A percentile compares a stretch with the other conserved stretches of the same genome.
Evolutionary conservation across 352 stramenopile species (phyloP).

Genomic region (Phytophthora boehmeriae): DNA sequence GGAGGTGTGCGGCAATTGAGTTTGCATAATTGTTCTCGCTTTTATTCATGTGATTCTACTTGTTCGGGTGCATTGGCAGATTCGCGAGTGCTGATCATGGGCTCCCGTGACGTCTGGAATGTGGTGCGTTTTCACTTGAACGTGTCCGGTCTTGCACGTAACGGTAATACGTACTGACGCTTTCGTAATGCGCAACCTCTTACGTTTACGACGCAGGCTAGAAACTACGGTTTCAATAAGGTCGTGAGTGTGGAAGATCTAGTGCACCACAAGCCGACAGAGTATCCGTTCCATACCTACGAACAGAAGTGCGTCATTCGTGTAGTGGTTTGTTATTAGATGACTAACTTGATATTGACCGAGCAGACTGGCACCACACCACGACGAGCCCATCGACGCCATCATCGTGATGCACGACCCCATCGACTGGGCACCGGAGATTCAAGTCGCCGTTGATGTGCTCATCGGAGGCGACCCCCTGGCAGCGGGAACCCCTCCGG

Average conservation of each 20-base stretch:
- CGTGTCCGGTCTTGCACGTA: background rate
- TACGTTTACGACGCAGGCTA: slow-evolving; percentile 28
- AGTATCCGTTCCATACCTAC: slow-evolving; percentile 86
- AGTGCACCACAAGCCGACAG: slow-evolving; percentile 64
- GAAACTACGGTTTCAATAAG: slow-evolving; percentile 86
- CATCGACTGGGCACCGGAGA: slow-evolving; percentile 87
- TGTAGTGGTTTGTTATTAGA: background rate
- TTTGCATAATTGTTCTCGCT: background rate
- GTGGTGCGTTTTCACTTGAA: slow-evolving; percentile 49
- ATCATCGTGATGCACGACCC: slow-evolving; percentile 93
- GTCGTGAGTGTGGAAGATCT: slow-evolving; percentile 79
- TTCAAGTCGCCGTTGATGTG: slow-evolving; percentile 91
- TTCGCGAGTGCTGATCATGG: slow-evolving; percentile 87
- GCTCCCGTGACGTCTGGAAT: slow-evolving; percentile 80
- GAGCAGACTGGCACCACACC: slow-evolving; percentile 49
- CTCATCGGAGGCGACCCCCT: slow-evolving; percentile 83
- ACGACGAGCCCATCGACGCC: slow-evolving; percentile 78
- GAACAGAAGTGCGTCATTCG: slow-evolving; percentile 53
- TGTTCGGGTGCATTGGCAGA: slow-evolving; percentile 34
- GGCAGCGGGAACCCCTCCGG: slow-evolving; percentile 52
- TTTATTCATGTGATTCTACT: background rate
- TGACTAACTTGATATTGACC: background rate
- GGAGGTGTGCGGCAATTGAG: slow-evolving; percentile 33
- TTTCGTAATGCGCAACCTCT: too few relatives aligned
- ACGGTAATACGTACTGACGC: background rate